Conservation (phyloP, 176 grass and related monocot species). For the Carex kokanica region DNA sequence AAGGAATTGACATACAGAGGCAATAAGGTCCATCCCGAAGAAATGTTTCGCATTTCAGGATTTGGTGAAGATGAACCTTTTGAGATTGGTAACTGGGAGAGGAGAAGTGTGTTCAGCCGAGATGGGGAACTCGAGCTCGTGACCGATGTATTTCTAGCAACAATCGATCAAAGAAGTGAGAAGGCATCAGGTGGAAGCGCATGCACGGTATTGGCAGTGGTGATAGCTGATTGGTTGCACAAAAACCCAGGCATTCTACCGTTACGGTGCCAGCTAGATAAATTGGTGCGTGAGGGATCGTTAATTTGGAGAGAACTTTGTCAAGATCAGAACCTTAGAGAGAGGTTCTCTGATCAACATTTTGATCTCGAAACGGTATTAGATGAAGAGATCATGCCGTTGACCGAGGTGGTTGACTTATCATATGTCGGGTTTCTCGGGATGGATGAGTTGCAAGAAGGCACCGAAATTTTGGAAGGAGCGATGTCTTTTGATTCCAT, state of each 20-base stretch:
- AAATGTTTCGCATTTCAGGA: conserved; percentile 38
- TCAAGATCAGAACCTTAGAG: conserved; percentile 36
- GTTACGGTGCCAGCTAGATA: conserved; percentile 63
- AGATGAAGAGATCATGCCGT: conserved; percentile 50
- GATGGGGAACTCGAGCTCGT: conserved; percentile 69
- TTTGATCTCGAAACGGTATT: conserved; percentile 97
- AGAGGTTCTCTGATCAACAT: conserved; percentile 68
- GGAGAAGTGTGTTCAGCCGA: conserved; percentile 53
- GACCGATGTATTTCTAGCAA: conserved; percentile 77
- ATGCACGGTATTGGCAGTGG: conserved; percentile 67
- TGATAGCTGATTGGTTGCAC: conserved; percentile 92
- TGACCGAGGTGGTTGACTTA: conserved; percentile 38
- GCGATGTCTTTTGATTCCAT: conserved; percentile 69
- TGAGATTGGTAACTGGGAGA: conserved; percentile 82
- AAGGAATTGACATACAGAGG: conserved; percentile 18
- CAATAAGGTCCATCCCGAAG: conserved; percentile 31
- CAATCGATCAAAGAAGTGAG: conserved; percentile 93
- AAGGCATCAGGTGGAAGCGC: conserved; percentile 72
- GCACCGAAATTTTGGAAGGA: conserved; percentile 46
- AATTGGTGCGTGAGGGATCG: conserved; percentile 74
- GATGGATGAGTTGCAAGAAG: conserved; percentile 34
- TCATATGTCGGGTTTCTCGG: conserved; percentile 80
- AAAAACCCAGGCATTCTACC: conserved; percentile 55
- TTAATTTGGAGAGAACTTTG: conserved; percentile 84
- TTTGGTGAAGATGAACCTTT: conserved; percentile 68